A percentile compares a stretch with the other conserved stretches of the same genome.
Conservation (phyloP, 768 basidiomycete species). For the Phaeotremella fagi region DNA sequence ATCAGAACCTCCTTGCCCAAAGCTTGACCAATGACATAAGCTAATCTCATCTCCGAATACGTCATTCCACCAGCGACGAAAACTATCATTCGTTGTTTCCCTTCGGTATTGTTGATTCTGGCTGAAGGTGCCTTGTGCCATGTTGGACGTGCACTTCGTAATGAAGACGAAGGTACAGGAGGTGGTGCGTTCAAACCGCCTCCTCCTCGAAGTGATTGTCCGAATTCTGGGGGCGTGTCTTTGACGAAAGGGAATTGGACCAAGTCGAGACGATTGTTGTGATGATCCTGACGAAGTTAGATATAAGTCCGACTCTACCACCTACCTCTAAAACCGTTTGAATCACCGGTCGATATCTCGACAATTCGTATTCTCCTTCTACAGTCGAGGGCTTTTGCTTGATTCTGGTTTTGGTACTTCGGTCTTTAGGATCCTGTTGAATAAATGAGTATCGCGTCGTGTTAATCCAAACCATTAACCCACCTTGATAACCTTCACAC, state of each 20-base stretch:
- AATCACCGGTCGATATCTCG: constrained; percentile 81
- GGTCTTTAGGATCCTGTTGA: constrained; percentile 65
- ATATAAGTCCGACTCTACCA: too few species aligned
- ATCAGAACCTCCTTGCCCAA: constrained; percentile 86
- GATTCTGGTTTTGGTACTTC: constrained; percentile 71
- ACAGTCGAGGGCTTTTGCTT: constrained; percentile 61
- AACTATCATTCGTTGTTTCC: constrained; percentile 68
- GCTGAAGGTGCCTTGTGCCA: constrained; percentile 71
- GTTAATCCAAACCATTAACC: neutral
- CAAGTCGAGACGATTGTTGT: constrained; percentile 67
- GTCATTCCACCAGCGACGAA: constrained; percentile 95
- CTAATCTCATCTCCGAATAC: constrained; percentile 87
- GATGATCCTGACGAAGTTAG: constrained; percentile 66
- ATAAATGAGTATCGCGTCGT: neutral
- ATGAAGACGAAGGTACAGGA: constrained; percentile 60
- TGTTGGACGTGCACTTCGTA: constrained; percentile 81
- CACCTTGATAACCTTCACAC: constrained; percentile 78
- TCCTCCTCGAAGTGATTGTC: constrained; percentile 47
- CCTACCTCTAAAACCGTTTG: constrained; percentile 82
- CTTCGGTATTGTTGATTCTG: constrained; percentile 51
- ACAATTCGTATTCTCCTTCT: constrained; percentile 98
- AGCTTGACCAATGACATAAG: constrained; percentile 68
- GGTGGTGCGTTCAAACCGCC: constrained; percentile 12
- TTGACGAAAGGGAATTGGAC: constrained; percentile 82
- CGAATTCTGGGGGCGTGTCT: constrained; percentile 56